Percentiles rank a stretch among this genome's conserved stretches.
These are phyloP conservation scores for Nothopassalora personata DNA, from an alignment of 2,329 filamentous ascomycete genomes.

Conservation along the genomic window DNA sequence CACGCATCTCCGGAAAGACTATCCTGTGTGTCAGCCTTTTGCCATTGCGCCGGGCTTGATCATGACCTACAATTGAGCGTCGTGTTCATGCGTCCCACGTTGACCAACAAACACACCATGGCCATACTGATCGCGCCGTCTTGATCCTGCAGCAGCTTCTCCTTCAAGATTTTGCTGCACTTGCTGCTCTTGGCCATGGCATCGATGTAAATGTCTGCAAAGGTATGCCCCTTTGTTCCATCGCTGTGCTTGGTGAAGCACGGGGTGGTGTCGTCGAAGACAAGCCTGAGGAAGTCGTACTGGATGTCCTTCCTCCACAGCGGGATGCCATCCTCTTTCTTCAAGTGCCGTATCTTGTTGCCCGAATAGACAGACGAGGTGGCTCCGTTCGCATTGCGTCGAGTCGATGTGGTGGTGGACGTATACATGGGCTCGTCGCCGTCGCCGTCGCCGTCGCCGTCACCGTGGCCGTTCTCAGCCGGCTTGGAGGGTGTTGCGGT, in stretches of 20 bases:
- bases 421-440: constrained; percentile 37
- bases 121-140: constrained; percentile 96
- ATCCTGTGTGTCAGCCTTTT: constrained; percentile 21
- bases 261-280: constrained; percentile 68
- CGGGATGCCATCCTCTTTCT: constrained; percentile 83
- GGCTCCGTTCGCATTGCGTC: constrained; percentile 60
- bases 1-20: constrained; percentile 99
- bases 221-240: constrained; percentile 64
- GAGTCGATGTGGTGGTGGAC: constrained; percentile 48
- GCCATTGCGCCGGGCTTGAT: neutral
- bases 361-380: constrained; percentile 63
- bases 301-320: constrained; percentile 85
- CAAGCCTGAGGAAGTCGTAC: constrained; percentile 73
- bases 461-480: neutral
- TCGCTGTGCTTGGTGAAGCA: constrained; percentile 95
- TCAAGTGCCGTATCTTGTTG: constrained; percentile 76
- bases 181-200: constrained; percentile 98
- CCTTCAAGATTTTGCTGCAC: constrained; percentile 95
- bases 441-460: constrained; percentile 11
- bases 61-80: constrained; percentile 78
- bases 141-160: constrained; percentile 89
- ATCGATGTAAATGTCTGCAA: constrained; percentile 96
- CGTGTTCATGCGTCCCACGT: constrained; percentile 97
- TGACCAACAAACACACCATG: constrained; percentile 96
- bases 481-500: constrained; percentile 10